Conservation (phyloP, 2,329 filamentous ascomycete species). For the Trichoderma citrinoviride region DNA sequence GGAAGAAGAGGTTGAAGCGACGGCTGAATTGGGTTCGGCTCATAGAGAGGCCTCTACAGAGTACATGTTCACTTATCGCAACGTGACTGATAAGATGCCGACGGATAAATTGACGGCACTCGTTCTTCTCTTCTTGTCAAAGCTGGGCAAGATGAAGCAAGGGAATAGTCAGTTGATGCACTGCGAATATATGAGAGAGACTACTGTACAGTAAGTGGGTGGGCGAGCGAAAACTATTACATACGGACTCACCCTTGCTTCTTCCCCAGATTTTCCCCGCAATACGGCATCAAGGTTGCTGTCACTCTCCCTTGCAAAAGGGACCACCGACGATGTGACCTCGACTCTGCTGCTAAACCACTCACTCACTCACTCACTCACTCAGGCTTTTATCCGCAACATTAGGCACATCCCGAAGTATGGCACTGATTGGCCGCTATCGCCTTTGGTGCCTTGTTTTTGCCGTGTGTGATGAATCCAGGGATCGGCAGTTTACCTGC, state of each 20-base stretch:
- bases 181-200: neutral
- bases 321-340: neutral
- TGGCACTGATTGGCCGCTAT: neutral
- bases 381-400: constrained; percentile 2
- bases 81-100: neutral
- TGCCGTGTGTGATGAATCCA: neutral
- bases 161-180: neutral
- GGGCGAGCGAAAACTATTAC: neutral
- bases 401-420: constrained; percentile 15
- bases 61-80: neutral
- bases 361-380: neutral
- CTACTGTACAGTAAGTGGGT: neutral
- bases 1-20: neutral
- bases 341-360: neutral
- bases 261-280: constrained; percentile 17
- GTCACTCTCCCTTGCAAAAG: too few species aligned
- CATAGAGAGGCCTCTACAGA: neutral
- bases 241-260: neutral
- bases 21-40: neutral
- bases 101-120: neutral
- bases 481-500: neutral
- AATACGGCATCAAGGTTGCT: neutral
- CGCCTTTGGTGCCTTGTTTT: constrained; percentile 6
- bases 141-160: neutral
- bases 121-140: neutral